Conservation (phyloP, 257 asterid genomes). For the Penstemon barbatus region DNA sequence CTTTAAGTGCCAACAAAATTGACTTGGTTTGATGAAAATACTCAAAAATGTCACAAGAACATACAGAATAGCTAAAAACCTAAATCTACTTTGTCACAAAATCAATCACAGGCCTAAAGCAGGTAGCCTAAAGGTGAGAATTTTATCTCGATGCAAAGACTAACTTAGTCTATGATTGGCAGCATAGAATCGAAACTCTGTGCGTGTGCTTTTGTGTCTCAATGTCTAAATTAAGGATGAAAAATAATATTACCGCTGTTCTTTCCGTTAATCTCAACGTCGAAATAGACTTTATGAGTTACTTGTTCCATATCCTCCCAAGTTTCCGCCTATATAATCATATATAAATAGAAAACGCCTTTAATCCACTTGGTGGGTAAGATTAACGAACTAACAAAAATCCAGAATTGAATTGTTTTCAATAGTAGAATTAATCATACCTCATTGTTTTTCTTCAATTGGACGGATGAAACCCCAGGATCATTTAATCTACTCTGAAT, state of each 20-base stretch:
- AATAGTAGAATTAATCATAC: slow-evolving; percentile 27
- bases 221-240: neutral
- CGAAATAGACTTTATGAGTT: slow-evolving; percentile 78
- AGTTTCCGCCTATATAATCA: slow-evolving; percentile 40
- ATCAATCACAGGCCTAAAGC: neutral
- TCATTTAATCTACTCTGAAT: slow-evolving; percentile 68
- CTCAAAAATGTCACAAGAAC: no score
- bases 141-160: no score
- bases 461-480: slow-evolving; percentile 38
- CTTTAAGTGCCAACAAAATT: no score
- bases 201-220: neutral
- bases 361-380: neutral
- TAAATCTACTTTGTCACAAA: neutral
- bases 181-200: no score
- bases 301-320: slow-evolving; percentile 52
- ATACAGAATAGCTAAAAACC: neutral
- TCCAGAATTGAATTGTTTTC: neutral
- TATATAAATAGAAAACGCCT: neutral
- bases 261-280: slow-evolving; percentile 68
- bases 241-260: slow-evolving; percentile 45
- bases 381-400: neutral
- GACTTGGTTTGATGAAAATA: no score
- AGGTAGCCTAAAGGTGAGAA: no score
- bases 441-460: slow-evolving; percentile 30
- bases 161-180: no score